Conservation (phyloP, 345 rosid species). For the Corchorus capsularis region DNA sequence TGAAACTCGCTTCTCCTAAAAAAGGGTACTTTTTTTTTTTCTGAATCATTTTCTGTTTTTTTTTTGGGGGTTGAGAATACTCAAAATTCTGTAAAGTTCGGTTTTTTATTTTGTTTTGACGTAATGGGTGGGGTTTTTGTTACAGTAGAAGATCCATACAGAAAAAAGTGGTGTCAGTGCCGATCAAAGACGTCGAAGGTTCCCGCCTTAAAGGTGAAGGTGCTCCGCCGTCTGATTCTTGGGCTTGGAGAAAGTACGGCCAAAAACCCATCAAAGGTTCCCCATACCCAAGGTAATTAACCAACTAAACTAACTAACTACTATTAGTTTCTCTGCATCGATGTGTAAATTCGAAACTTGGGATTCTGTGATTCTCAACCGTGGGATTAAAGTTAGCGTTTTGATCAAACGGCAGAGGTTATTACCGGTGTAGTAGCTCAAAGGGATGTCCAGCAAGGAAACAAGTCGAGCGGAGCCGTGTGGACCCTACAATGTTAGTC, state of each 20-base stretch:
- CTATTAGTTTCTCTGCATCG: background rate
- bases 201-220: slow-evolving; percentile 72
- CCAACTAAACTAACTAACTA: background rate
- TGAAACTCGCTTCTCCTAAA: slow-evolving; percentile 59
- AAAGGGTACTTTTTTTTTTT: slow-evolving; percentile 47
- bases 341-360: background rate
- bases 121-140: slow-evolving; percentile 1
- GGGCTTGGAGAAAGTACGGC: slow-evolving; percentile 99
- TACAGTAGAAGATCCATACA: slow-evolving; percentile 63
- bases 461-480: slow-evolving; percentile 92
- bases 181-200: slow-evolving; percentile 81
- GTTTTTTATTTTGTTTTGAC: background rate
- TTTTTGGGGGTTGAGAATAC: background rate
- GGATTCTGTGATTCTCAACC: background rate
- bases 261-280: slow-evolving; percentile 99
- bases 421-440: slow-evolving; percentile 93
- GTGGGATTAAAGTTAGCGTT: background rate
- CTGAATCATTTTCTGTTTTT: background rate
- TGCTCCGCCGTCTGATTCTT: slow-evolving; percentile 88
- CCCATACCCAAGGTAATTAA: slow-evolving; percentile 77
- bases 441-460: slow-evolving; percentile 97
- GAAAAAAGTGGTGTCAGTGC: slow-evolving; percentile 80
- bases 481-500: slow-evolving; percentile 79
- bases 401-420: slow-evolving; percentile 57
- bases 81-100: background rate